Base-by-base conservation (phyloP, 2,329 filamentous ascomycete species). In the Fusarium metavorans region DNA sequence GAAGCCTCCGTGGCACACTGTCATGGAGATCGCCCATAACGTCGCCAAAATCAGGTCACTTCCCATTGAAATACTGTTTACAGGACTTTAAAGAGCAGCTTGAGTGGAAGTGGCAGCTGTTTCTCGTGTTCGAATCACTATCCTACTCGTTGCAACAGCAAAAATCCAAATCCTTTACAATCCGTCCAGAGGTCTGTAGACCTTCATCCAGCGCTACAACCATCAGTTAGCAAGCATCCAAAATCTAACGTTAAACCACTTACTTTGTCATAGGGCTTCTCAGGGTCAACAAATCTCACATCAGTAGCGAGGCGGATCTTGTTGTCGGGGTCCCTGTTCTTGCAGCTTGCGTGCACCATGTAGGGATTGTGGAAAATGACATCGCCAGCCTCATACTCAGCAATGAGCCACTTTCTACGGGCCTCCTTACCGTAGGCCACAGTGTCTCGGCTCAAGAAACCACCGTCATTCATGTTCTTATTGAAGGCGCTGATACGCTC, bases 401-500 rank as follows among this genome's bases (percentile, higher is more conserved):
- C 69, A 23, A 71, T 69, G 20, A 71, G 66, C 69, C 66, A 71
- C 41, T 69, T 71, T 32, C 69, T 59, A 4, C 34, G 52, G 3
- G 69, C 63, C 25, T 71, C 66, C 25, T 63, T 65, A 6, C 69
- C 67, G 14, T 72, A 72, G 11, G 67, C 34, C 16, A 72, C 63
- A 0, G 70, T 70, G 30, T 70, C 70, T 25, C 67, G 52, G 48
- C 70, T 72, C 18, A 70, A 52, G 14, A 72, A 72, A 6, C 67
- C 70, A 2, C 70, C 70, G 6, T 70, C 63, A 9, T 72, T 70
- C 70, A 72, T 72, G 18, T 72, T 70, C 63, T 72, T 64, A 63
- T 72, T 70, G 34, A 72, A 67, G 4, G 70, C 67, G 23, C 70
- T 70, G 11, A 70, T 11, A 16, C 67, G 45, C 14, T 72, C 70